Evolutionary conservation across 306 rosid species (phyloP).

Genomic region (Dryas drummondii): DNA sequence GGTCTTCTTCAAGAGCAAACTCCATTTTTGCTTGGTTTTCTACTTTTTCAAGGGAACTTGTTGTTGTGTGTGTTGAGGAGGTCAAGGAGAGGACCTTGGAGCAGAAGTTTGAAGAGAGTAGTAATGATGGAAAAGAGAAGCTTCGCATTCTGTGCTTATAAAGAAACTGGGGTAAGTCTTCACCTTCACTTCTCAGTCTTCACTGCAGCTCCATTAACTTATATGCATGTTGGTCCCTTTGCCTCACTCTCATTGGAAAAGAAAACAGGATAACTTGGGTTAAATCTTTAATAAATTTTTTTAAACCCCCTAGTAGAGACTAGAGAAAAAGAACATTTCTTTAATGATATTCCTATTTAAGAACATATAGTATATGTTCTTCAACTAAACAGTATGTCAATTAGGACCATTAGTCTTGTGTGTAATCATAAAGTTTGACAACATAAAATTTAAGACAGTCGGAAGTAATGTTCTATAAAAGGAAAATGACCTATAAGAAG

Average conservation of each 20-base stretch:
- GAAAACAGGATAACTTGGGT: slow-evolving; percentile 11
- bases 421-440: too few relatives aligned
- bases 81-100: slow-evolving; percentile 36
- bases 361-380: neutral
- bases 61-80: slow-evolving; percentile 15
- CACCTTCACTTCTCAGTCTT: slow-evolving; percentile 24
- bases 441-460: too few relatives aligned
- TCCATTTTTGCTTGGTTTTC: slow-evolving; percentile 39
- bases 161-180: slow-evolving; percentile 32
- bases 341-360: neutral
- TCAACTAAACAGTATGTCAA: too few relatives aligned
- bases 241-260: slow-evolving; percentile 24
- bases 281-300: neutral
- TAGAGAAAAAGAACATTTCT: neutral
- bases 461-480: too few relatives aligned
- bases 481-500: too few relatives aligned
- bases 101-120: slow-evolving; percentile 40
- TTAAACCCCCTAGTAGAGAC: neutral
- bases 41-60: neutral
- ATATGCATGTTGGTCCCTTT: slow-evolving; percentile 33
- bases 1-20: slow-evolving; percentile 58
- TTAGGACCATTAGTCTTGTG: too few relatives aligned
- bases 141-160: slow-evolving; percentile 57
- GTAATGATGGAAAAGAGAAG: slow-evolving; percentile 59
- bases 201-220: slow-evolving; percentile 26